Evolutionary conservation across 106 monocot species (phyloP), one percentile per base, ranked within the genome.

Genomic region (Ottelia alismoides): DNA sequence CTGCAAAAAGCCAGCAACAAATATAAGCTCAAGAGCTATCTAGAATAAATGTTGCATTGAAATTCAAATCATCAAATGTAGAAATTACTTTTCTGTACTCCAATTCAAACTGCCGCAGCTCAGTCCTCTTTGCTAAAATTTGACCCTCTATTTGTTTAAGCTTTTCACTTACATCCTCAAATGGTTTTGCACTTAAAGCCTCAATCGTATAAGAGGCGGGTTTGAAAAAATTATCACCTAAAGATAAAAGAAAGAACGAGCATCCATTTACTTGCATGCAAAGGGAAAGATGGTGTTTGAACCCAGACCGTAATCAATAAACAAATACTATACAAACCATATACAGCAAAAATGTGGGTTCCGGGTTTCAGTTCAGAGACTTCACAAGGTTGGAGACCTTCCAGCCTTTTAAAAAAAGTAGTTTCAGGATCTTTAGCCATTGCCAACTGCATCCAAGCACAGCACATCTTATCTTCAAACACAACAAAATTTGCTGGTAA

Each of bases 221-320:
- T 60, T 92, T 92, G 53, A 92, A 92, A 65, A 92, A 92, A 47
- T 92, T 92, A 35, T 92, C 91, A 68, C 91, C 91, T 92, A 71
- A 20, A 49, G 44, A 44, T 2, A 45, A 28, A 60, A 21, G 26
- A 3, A 27, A 52, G 22, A 49, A n/a, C 20, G 17, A n/a, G 40
- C 16, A 6, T 43, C 10, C 40, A 43, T 43, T 7, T 43, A 43
- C 20, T 49, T 49, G 10, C 16, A 43, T 43, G 6, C 10, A 43
- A 7, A 49, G 0, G 49, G 6, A 49, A n/a, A 0, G 20, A 17
- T 54, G 27, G 4, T 56, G 17, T 52, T 49, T 21, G 14, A 17
- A 24, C 46, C 20, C 11, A 60, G n/a, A n/a, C n/a, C n/a, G n/a
- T n/a, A n/a, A n/a, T n/a, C n/a, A n/a, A n/a, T n/a, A n/a, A n/a